These are phyloP conservation scores for Exophiala sp. DNA, from an alignment of 2,329 filamentous ascomycete species.

Conservation along the genomic window DNA sequence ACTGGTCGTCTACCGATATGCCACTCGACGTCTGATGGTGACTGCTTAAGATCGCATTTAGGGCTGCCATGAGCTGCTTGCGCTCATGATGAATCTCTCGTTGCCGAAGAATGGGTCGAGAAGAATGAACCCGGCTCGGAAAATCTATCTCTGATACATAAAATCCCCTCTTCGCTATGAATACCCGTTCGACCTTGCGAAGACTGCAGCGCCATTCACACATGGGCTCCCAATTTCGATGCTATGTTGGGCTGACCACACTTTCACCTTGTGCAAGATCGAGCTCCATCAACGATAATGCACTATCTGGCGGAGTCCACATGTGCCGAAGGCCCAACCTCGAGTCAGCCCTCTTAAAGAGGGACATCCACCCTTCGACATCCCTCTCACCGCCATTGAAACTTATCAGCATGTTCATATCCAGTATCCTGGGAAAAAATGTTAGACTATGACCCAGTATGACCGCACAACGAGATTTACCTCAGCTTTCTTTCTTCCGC, in stretches of 20 bases:
- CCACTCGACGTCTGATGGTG: slow-evolving; percentile 2
- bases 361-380: slow-evolving; percentile 19
- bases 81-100: too few species aligned
- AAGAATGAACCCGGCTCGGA: too few species aligned
- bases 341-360: slow-evolving; percentile 18
- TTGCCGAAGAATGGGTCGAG: too few species aligned
- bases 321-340: slow-evolving; percentile 19
- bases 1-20: slow-evolving; percentile 7
- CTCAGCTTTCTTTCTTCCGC: slow-evolving; percentile 2
- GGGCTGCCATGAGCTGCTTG: too few species aligned
- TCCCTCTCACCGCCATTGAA: slow-evolving; percentile 24
- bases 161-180: too few species aligned
- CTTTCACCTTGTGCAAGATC: not conserved
- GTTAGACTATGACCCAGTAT: not conserved
- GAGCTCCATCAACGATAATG: slow-evolving; percentile 17
- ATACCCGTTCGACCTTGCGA: too few species aligned
- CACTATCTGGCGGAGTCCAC: slow-evolving; percentile 12
- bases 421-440: slow-evolving; percentile 7
- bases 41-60: too few species aligned
- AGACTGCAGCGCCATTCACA: too few species aligned
- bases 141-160: too few species aligned
- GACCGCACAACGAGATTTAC: not conserved
- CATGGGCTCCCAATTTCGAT: not conserved
- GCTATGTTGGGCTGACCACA: not conserved
- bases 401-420: slow-evolving; percentile 26